Evolutionary conservation across 2,329 filamentous ascomycete genomes (phyloP).

Genomic region (Talaromyces sp.): DNA sequence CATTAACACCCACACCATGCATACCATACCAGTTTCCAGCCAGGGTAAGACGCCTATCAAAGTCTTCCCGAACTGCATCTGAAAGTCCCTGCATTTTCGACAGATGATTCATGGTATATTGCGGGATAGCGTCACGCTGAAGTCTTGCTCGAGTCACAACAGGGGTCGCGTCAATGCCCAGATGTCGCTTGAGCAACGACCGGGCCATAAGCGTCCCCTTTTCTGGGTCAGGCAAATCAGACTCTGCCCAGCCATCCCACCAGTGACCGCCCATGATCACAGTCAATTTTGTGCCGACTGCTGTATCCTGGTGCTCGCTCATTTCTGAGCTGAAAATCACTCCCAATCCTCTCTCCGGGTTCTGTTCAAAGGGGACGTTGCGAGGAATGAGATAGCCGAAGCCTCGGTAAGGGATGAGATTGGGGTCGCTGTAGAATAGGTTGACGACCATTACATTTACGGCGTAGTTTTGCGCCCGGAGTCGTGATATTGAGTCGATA

Average conservation of each 20-base stretch:
- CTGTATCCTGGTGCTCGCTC: constrained; percentile 52
- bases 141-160: constrained; percentile 57
- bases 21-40: constrained; percentile 51
- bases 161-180: constrained; percentile 63
- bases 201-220: constrained; percentile 67
- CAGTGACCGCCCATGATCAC: constrained; percentile 94
- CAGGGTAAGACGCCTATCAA: constrained; percentile 60
- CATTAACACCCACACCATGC: constrained; percentile 48
- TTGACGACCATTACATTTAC: constrained; percentile 91
- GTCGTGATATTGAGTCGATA: constrained; percentile 20
- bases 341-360: constrained; percentile 78
- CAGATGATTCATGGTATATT: constrained; percentile 77
- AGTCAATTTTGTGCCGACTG: constrained; percentile 73
- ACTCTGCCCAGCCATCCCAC: constrained; percentile 61
- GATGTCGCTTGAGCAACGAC: constrained; percentile 64
- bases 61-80: constrained; percentile 51
- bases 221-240: constrained; percentile 57
- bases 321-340: constrained; percentile 85
- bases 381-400: constrained; percentile 91
- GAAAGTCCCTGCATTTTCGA: constrained; percentile 56
- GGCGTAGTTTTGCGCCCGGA: constrained; percentile 48
- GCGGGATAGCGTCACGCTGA: constrained; percentile 74
- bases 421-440: constrained; percentile 67
- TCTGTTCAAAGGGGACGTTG: constrained; percentile 62
- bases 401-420: constrained; percentile 62